Evolutionary conservation across 257 asterid species (phyloP).

Genomic region (Solanum medicagineum): DNA sequence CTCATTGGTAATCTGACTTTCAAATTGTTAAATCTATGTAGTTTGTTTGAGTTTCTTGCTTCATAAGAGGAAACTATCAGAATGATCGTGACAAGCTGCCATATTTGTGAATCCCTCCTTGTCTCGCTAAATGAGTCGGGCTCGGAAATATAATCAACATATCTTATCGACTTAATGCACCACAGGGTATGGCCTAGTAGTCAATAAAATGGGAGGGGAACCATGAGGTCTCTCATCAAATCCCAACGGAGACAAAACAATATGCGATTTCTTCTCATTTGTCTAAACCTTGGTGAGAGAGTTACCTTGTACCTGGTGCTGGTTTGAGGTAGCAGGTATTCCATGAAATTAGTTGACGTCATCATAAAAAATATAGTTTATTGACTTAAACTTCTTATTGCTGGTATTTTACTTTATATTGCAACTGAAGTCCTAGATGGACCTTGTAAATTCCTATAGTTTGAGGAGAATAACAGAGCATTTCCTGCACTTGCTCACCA

Average conservation of each 20-base stretch:
- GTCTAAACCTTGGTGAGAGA: background rate
- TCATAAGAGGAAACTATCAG: background rate
- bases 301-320: background rate
- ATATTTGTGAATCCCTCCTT: background rate
- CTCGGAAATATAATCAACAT: background rate
- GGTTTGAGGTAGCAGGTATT: background rate
- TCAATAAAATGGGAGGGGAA: background rate
- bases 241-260: background rate
- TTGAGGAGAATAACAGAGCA: background rate
- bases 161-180: background rate
- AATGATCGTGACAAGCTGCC: background rate
- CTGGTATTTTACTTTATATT: background rate
- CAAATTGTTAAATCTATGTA: background rate
- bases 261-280: background rate
- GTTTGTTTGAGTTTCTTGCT: background rate
- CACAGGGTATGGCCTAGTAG: background rate
- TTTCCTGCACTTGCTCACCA: background rate
- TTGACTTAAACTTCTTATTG: background rate
- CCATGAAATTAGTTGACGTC: background rate
- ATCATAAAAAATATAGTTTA: background rate
- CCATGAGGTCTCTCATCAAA: background rate
- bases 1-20: background rate
- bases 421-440: background rate
- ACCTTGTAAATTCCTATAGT: background rate
- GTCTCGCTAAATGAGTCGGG: background rate